Percentiles rank a stretch among this genome's conserved stretches.
phyloP scores from a whole-genome alignment of 345 rosid genomes.

The Linum trigynum region DNA sequence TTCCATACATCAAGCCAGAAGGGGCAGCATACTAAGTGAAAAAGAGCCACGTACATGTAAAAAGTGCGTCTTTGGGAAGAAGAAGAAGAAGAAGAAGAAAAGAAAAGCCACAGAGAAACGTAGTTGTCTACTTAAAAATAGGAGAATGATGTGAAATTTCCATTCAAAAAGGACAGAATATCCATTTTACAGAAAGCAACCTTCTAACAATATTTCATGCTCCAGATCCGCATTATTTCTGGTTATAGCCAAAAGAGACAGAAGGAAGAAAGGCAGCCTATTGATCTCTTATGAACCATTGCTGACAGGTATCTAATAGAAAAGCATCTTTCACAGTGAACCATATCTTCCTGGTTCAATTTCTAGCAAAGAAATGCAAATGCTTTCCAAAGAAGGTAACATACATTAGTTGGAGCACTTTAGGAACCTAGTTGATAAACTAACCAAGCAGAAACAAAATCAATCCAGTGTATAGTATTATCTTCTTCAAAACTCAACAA shows the following conservation, averaged over 20 bases:
- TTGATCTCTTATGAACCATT: too few species aligned
- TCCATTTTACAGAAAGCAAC: background rate
- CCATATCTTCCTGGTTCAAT: background rate
- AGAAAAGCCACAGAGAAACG: background rate
- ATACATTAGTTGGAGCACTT: too few species aligned
- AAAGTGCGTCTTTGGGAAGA: too few species aligned
- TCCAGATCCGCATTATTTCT: background rate
- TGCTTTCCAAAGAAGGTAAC: background rate
- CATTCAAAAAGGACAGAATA: background rate
- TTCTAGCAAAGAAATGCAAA: background rate
- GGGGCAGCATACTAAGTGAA: background rate
- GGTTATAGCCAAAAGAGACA: too few species aligned
- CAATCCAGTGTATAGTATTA: too few species aligned
- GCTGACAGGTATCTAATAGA: background rate
- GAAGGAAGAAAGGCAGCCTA: background rate
- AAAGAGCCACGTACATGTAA: background rate
- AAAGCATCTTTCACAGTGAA: background rate
- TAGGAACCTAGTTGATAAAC: too few species aligned
- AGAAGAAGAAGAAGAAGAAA: too few species aligned
- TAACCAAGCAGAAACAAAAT: too few species aligned
- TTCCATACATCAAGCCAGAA: slow-evolving; percentile 7
- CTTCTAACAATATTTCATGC: background rate
- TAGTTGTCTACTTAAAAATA: background rate
- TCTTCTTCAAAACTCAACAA: too few species aligned
- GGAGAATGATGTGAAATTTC: background rate